phyloP scores from a whole-genome alignment of 257 asterid species.

The Verbascum thapsus region DNA sequence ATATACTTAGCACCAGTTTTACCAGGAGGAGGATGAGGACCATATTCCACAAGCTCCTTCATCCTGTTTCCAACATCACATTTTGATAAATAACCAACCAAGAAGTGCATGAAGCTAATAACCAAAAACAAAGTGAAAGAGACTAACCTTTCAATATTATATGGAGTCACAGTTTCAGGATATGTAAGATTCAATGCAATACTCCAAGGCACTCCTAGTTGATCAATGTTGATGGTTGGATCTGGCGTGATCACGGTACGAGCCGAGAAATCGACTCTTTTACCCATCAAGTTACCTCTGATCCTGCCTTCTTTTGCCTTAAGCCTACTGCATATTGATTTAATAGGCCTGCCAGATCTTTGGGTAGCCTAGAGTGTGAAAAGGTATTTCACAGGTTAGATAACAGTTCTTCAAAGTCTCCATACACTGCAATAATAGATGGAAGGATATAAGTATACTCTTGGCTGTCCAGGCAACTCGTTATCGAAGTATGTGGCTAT shows the following conservation, averaged over 20 bases:
- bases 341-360: slow-evolving; percentile 96
- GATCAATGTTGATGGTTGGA: slow-evolving; percentile 94
- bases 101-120: slow-evolving; percentile 20
- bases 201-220: slow-evolving; percentile 99
- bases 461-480: slow-evolving; percentile 97
- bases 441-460: slow-evolving; percentile 54
- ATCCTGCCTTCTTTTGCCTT: slow-evolving; percentile 99
- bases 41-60: slow-evolving; percentile 97
- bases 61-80: slow-evolving; percentile 52
- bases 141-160: slow-evolving; percentile 90
- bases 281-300: slow-evolving; percentile 98
- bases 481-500: slow-evolving; percentile 97
- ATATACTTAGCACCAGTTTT: slow-evolving; percentile 99
- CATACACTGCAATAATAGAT: not conserved
- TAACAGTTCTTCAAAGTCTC: slow-evolving; percentile 19
- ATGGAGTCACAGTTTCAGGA: slow-evolving; percentile 99
- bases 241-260: slow-evolving; percentile 99
- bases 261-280: slow-evolving; percentile 97
- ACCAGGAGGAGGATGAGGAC: slow-evolving; percentile 99
- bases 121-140: slow-evolving; percentile 13
- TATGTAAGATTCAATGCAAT: slow-evolving; percentile 96
- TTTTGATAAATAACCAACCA: slow-evolving; percentile 23
- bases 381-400: slow-evolving; percentile 24
- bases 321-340: slow-evolving; percentile 96
- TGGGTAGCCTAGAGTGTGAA: slow-evolving; percentile 80